phyloP scores from a whole-genome alignment of 2,329 filamentous ascomycete genomes.

The Diplodia seriata region DNA sequence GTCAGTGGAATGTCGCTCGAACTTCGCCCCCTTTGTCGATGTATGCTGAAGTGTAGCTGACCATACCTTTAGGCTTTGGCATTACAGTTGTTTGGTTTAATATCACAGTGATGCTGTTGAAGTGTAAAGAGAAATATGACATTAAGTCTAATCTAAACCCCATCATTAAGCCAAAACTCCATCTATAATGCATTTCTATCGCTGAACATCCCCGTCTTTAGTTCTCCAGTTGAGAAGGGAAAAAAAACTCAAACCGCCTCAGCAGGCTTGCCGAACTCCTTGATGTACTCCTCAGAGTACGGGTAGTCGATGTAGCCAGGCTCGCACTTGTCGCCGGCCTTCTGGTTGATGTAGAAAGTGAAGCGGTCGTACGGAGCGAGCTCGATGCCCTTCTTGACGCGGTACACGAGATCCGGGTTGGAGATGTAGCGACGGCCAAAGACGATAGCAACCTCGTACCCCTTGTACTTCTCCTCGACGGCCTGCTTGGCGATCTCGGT shows the following conservation, averaged over 20 bases:
- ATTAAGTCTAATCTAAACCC: not conserved
- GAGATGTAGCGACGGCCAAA: slow-evolving; percentile 59
- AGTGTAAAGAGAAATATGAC: not conserved
- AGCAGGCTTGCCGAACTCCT: slow-evolving; percentile 32
- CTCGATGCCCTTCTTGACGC: slow-evolving; percentile 52
- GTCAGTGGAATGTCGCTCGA: not conserved
- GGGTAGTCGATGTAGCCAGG: slow-evolving; percentile 53
- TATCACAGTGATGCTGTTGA: not conserved
- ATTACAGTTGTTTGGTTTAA: too few relatives aligned
- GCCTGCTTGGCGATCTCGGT: slow-evolving; percentile 47
- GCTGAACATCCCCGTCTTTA: not conserved
- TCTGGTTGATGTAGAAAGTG: slow-evolving; percentile 51
- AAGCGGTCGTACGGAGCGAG: slow-evolving; percentile 54
- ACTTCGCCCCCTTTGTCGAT: too few relatives aligned
- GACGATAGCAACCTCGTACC: slow-evolving; percentile 55
- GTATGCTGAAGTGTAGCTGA: too few relatives aligned
- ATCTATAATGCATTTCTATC: not conserved
- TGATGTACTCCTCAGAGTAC: slow-evolving; percentile 46
- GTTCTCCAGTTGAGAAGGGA: not conserved
- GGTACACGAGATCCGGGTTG: slow-evolving; percentile 58
- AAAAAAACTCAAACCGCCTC: slow-evolving; percentile 3
- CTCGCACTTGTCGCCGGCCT: slow-evolving; percentile 26
- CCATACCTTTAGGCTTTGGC: too few relatives aligned
- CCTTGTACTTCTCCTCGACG: slow-evolving; percentile 51
- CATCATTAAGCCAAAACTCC: not conserved